These are phyloP conservation scores for Vaccinium vitisidaea DNA, from an alignment of 148 eudicot species.

Conservation along the genomic window DNA sequence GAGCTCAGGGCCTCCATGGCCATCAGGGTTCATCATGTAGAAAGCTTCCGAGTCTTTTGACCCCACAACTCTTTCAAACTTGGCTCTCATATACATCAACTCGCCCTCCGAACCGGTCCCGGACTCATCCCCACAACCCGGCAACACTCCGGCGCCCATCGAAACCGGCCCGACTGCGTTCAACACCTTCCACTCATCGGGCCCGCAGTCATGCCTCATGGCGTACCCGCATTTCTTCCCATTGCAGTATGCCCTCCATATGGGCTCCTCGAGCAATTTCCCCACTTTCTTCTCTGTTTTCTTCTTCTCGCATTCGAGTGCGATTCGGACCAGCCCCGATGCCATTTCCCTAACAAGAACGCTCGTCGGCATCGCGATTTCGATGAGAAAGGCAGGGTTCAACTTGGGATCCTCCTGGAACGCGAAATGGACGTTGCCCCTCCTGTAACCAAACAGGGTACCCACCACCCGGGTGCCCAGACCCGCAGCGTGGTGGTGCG, in stretches of 20 bases:
- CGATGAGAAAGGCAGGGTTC: constrained; percentile 48
- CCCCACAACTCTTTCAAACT: constrained; percentile 91
- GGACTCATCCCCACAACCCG: constrained; percentile 30
- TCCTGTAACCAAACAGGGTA: constrained; percentile 61
- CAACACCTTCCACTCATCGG: constrained; percentile 69
- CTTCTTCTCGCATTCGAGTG: constrained; percentile 64
- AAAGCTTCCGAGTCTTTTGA: constrained; percentile 88
- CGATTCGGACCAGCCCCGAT: constrained; percentile 70
- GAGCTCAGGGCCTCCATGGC: constrained; percentile 79
- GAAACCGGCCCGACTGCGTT: constrained; percentile 64
- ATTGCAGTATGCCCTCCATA: constrained; percentile 92
- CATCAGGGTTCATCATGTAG: constrained; percentile 96
- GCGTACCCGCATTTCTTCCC: constrained; percentile 96
- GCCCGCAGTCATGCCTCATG: constrained; percentile 55
- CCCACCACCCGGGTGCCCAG: constrained; percentile 56
- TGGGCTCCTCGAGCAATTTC: constrained; percentile 67
- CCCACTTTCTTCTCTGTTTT: constrained; percentile 35
- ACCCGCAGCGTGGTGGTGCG: constrained; percentile 25
- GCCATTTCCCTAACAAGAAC: constrained; percentile 66
- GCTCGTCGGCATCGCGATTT: constrained; percentile 56
- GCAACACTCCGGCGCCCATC: constrained; percentile 94
- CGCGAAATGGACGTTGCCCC: constrained; percentile 64
- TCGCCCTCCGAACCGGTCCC: constrained; percentile 48
- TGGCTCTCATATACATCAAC: constrained; percentile 90
- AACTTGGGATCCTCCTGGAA: constrained; percentile 49